Percentiles rank a stretch among this genome's conserved stretches.
Evolutionary conservation across 805 yeast species (phyloP).

Genomic region (Grigorovia humatica): DNA sequence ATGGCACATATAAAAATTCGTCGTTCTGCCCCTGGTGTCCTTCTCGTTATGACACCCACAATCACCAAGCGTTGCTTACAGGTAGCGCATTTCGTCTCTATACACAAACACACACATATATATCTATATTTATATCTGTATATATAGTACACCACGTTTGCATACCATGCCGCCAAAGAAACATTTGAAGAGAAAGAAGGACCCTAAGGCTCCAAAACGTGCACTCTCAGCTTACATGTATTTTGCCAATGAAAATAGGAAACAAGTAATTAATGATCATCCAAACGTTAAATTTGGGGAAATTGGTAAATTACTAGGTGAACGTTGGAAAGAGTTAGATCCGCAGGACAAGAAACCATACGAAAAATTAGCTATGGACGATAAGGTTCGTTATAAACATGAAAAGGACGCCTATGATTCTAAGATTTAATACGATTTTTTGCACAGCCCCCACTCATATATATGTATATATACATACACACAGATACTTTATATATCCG

Average conservation of each 20-base stretch:
- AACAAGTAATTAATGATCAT: constrained; percentile 86
- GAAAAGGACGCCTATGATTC: constrained; percentile 77
- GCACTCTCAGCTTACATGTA: constrained; percentile 96
- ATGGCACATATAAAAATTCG: too few species aligned
- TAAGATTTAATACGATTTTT: constrained; percentile 8
- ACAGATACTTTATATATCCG: too few species aligned
- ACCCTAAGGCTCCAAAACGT: constrained; percentile 15
- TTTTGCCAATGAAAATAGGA: constrained; percentile 96
- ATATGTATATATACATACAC: too few species aligned
- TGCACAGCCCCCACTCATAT: too few species aligned
- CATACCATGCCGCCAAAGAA: constrained; percentile 32
- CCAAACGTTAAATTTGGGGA: constrained; percentile 93
- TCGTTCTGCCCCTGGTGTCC: too few species aligned
- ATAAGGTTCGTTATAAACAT: constrained; percentile 93
- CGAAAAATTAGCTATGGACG: constrained; percentile 85
- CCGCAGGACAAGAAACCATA: constrained; percentile 80
- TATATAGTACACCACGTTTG: not conserved
- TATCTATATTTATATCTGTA: not conserved
- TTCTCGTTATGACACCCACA: not conserved
- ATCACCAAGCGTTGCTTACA: not conserved
- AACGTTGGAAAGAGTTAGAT: constrained; percentile 84
- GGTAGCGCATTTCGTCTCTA: not conserved
- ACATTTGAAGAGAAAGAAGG: constrained; percentile 10
- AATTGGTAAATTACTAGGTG: constrained; percentile 90
- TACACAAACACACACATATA: not conserved